phyloP scores from a whole-genome alignment of 2,329 filamentous ascomycete genomes.

The Colletotrichum sublineola region DNA sequence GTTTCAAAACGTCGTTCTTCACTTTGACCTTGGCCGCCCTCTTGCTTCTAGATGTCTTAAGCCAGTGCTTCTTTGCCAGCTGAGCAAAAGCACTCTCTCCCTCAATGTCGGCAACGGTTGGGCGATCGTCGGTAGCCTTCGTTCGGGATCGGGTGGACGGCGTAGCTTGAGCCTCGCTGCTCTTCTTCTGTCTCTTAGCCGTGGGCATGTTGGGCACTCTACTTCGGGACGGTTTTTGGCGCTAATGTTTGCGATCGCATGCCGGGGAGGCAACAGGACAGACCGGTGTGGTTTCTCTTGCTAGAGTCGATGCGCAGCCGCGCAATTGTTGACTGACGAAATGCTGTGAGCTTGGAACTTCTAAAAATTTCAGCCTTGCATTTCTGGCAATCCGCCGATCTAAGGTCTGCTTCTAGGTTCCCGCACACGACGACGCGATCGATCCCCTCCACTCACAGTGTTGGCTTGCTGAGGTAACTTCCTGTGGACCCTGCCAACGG shows the following conservation, averaged over 20 bases:
- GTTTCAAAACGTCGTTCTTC: conserved; percentile 88
- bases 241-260: conserved; percentile 28
- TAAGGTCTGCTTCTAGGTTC: conserved; percentile 8
- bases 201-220: conserved; percentile 63
- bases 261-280: background rate
- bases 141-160: conserved; percentile 52
- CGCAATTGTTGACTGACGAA: conserved; percentile 35
- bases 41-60: conserved; percentile 68
- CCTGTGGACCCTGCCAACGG: background rate
- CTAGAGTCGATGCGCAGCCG: conserved; percentile 49
- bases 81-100: conserved; percentile 80
- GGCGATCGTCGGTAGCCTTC: conserved; percentile 62
- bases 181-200: conserved; percentile 70
- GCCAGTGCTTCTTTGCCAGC: conserved; percentile 88
- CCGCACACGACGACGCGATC: conserved; percentile 31
- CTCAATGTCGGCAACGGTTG: conserved; percentile 77
- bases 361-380: conserved; percentile 54
- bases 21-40: conserved; percentile 76
- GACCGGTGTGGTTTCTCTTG: conserved; percentile 6
- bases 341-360: conserved; percentile 17
- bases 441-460: background rate
- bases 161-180: conserved; percentile 57
- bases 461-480: conserved; percentile 9
- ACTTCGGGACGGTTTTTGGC: conserved; percentile 6
- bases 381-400: conserved; percentile 28